These are phyloP conservation scores for Arthrinium phaeospermum DNA, from an alignment of 2,329 filamentous ascomycete species.

Conservation along the genomic window DNA sequence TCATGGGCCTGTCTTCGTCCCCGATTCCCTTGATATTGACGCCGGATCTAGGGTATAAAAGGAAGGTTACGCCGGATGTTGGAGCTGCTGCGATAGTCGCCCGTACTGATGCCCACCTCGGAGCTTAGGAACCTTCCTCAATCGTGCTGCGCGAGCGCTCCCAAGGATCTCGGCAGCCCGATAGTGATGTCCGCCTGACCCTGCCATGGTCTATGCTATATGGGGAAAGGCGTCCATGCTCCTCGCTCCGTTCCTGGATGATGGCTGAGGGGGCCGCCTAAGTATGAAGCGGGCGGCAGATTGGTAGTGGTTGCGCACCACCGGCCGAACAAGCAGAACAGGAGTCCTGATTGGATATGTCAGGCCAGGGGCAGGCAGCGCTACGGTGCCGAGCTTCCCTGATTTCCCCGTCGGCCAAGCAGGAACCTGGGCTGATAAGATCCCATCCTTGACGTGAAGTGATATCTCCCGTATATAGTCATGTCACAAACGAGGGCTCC, in stretches of 20 bases:
- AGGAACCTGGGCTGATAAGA: not conserved
- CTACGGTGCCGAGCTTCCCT: not conserved
- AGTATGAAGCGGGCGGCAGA: not conserved
- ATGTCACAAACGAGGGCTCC: not conserved
- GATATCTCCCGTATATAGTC: not conserved
- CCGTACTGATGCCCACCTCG: not conserved
- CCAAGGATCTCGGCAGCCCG: not conserved
- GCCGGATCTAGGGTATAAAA: not conserved
- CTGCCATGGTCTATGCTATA: not conserved
- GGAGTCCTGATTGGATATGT: not conserved
- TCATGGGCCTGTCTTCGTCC: not conserved
- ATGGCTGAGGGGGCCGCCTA: not conserved
- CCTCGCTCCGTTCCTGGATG: not conserved
- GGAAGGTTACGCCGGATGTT: not conserved
- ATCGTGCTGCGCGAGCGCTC: not conserved
- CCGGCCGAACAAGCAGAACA: not conserved
- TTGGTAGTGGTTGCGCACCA: not conserved
- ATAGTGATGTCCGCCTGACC: not conserved
- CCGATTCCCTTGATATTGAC: not conserved
- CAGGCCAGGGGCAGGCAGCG: not conserved
- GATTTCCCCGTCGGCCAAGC: not conserved
- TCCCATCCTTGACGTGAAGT: not conserved
- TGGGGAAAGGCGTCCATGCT: not conserved
- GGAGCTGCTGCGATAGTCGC: not conserved
- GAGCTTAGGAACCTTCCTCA: not conserved